Conservation (phyloP, 352 stramenopile genomes). For the Phytophthora idaei region DNA sequence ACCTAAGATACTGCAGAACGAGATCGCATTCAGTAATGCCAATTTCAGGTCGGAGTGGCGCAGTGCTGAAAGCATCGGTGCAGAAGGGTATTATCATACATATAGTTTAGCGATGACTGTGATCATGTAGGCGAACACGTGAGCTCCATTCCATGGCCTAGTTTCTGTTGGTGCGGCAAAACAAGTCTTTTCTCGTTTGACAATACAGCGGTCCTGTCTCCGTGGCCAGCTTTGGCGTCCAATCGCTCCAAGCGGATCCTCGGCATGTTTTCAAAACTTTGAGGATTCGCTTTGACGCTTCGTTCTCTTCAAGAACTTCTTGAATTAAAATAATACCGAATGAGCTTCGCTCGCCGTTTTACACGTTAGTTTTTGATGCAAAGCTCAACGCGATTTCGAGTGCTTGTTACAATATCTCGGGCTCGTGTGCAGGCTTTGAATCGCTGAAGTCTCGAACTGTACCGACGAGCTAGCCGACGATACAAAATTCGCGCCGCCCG, state of each 20-base stretch:
- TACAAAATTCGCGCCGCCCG: constrained; percentile 17
- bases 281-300: background rate
- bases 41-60: too few species aligned
- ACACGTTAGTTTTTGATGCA: constrained; percentile 10
- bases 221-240: constrained; percentile 5
- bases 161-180: constrained; percentile 13
- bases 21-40: too few species aligned
- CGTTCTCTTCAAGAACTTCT: background rate
- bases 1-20: background rate
- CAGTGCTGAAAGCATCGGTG: background rate
- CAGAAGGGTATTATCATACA: background rate
- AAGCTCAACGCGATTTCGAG: constrained; percentile 24
- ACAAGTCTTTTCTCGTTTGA: constrained; percentile 17
- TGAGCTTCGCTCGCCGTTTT: background rate
- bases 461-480: constrained; percentile 16
- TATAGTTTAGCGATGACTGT: background rate
- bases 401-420: constrained; percentile 4
- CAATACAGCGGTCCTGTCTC: constrained; percentile 17
- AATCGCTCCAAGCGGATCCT: constrained; percentile 6
- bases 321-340: background rate
- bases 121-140: background rate
- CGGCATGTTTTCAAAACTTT: background rate
- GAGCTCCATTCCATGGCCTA: background rate
- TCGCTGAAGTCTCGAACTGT: constrained; percentile 15
- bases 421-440: constrained; percentile 29